Base-by-base conservation (phyloP, 2,329 filamentous ascomycete genomes). In the Penicillium sp. region DNA sequence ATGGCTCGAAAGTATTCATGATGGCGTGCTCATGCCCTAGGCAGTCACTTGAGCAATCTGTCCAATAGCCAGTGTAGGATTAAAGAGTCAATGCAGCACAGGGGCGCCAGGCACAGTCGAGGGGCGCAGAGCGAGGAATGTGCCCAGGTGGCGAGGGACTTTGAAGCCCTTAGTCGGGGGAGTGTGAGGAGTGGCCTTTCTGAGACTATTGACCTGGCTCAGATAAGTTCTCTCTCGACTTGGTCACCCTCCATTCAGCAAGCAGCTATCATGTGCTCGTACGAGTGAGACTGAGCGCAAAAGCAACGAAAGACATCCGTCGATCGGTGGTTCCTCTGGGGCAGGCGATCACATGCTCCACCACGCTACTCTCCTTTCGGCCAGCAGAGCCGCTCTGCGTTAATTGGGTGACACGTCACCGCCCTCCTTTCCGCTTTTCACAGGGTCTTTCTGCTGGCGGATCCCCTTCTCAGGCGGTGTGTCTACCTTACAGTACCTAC, bases 1-100 rank as follows among this genome's bases (percentile, higher is more conserved):
- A 65, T 68, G 68, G 67, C 64, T 71, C 71, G 63, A 63, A 64
- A 53, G 65, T 62, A 53, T 71, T 67, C 73, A 75, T 75, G 65
- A 74, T 75, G 70, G 68, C 71, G 73, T 73, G 71, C 65, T 73
- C 63, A 60, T 60, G 39, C 45, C 62, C 62, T 66, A 54, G 51
- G 51, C 43, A 38, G 43, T 53, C 22, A 41, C 52, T 56, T 58
- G 38, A 39, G 17, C 8, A 10, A 39, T 55, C 48, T 54, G 37
- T 65, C 64, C 63, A 64, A 65, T 64, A 52, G 58, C n/a, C 45
- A 37, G 55, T n/a, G 17, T 10, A 37, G 14, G 28, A 17, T 31
- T 47, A 49, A 20, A 52, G 42, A 22, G 38, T 55, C 61, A 59
- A 60, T 64, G 63, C 64, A 61, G 57, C 47, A 20, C 38, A 37